Evolutionary conservation across 441 rosid species (phyloP).

Genomic region (Pelargonium cotyledonis): DNA sequence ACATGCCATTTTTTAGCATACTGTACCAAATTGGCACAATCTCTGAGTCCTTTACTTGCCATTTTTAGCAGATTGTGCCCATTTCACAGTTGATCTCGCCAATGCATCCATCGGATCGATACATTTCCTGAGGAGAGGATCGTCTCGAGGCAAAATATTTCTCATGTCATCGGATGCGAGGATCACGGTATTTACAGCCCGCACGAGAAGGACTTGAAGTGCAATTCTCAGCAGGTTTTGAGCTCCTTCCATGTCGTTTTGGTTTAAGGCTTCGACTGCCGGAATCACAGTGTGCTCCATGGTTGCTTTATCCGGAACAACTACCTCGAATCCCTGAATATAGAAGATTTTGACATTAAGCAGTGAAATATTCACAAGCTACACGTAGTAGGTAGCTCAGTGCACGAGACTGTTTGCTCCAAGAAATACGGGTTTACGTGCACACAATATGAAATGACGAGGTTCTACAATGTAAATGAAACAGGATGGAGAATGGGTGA

Average conservation of each 20-base stretch:
- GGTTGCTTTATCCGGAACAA: constrained; percentile 37
- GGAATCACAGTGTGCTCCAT: constrained; percentile 62
- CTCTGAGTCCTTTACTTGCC: too few relatives aligned
- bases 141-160: constrained; percentile 48
- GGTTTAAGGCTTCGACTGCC: constrained; percentile 52
- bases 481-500: too few relatives aligned
- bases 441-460: too few relatives aligned
- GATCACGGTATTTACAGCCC: constrained; percentile 56
- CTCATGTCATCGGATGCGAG: constrained; percentile 65
- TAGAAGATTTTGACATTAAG: not conserved
- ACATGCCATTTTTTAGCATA: too few relatives aligned
- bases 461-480: too few relatives aligned
- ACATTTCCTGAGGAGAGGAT: constrained; percentile 74
- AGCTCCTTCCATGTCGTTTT: constrained; percentile 72
- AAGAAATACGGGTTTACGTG: too few relatives aligned
- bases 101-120: constrained; percentile 63
- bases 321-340: constrained; percentile 64
- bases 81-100: constrained; percentile 53
- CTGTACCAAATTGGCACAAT: too few relatives aligned
- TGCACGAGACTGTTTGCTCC: too few relatives aligned
- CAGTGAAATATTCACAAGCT: too few relatives aligned
- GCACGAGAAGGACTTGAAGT: constrained; percentile 60
- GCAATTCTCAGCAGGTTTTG: constrained; percentile 62
- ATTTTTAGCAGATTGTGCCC: constrained; percentile 32
- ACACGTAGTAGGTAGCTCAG: too few relatives aligned